A percentile compares a stretch with the other conserved stretches of the same genome.
Conservation (phyloP, 1,284 basidiomycete genomes). For the Wallemia ichthyophaga region DNA sequence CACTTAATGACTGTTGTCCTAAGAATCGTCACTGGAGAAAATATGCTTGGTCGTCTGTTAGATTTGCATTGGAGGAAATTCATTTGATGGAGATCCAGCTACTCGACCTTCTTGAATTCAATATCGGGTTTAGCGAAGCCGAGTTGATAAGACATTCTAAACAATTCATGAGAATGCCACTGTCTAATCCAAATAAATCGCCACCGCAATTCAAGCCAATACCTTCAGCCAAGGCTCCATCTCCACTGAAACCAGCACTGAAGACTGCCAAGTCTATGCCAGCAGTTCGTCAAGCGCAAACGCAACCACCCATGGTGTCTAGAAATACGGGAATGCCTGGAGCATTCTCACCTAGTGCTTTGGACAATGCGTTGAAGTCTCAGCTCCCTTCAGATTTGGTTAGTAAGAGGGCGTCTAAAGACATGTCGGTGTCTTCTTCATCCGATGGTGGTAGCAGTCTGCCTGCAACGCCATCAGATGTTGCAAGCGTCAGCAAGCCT, state of each 20-base stretch:
- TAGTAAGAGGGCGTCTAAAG: neutral
- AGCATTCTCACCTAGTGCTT: neutral
- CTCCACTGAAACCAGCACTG: neutral
- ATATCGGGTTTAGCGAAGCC: neutral
- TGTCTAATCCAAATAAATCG: neutral
- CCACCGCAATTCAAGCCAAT: neutral
- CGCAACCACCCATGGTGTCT: neutral
- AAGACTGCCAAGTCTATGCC: neutral
- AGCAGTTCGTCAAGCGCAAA: neutral
- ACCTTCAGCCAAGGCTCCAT: neutral
- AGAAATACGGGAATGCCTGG: neutral
- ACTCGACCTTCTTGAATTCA: conserved; percentile 41
- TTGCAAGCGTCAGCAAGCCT: neutral
- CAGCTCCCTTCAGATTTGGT: neutral
- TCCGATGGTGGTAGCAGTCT: neutral
- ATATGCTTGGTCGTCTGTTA: neutral
- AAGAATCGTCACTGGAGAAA: neutral
- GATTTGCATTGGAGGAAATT: conserved; percentile 19
- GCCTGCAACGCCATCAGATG: neutral
- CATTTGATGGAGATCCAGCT: conserved; percentile 94
- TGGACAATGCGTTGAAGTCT: neutral
- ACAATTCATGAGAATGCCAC: neutral
- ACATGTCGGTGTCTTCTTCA: neutral
- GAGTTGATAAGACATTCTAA: neutral
- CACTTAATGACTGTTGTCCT: neutral